A percentile compares a stretch with the other conserved stretches of the same genome.
Conservation (phyloP, 2,329 filamentous ascomycete genomes). For the Diaporthe ilicicola region DNA sequence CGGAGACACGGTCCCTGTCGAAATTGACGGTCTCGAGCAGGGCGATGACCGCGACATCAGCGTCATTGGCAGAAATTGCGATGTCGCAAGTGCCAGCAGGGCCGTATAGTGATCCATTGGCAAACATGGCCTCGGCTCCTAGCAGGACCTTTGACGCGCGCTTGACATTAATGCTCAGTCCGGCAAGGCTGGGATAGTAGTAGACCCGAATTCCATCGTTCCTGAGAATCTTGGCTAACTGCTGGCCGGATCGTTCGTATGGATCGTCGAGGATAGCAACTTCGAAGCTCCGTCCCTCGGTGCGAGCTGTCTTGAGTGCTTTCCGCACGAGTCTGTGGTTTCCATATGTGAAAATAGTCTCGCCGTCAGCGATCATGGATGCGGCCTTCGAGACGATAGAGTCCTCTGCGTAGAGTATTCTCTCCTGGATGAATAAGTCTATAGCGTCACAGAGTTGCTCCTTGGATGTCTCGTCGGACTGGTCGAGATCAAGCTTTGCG, state of each 20-base stretch:
- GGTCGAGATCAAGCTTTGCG: constrained; percentile 86
- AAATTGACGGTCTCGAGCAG: constrained; percentile 97
- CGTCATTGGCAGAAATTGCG: constrained; percentile 81
- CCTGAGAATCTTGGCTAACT: constrained; percentile 73
- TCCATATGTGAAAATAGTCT: constrained; percentile 87
- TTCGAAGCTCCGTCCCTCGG: constrained; percentile 76
- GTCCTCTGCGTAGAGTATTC: constrained; percentile 85
- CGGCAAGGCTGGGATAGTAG: constrained; percentile 81
- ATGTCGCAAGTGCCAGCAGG: constrained; percentile 87
- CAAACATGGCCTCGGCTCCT: constrained; percentile 93
- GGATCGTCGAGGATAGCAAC: constrained; percentile 85
- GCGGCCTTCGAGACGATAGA: constrained; percentile 83
- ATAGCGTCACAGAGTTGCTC: constrained; percentile 80
- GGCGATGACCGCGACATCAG: constrained; percentile 83
- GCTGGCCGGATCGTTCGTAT: constrained; percentile 59
- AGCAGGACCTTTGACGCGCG: constrained; percentile 76
- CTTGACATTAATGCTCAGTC: constrained; percentile 77
- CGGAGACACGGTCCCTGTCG: constrained; percentile 81
- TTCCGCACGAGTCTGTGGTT: constrained; percentile 87
- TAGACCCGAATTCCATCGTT: constrained; percentile 77
- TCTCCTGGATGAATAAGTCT: constrained; percentile 89
- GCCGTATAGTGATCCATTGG: constrained; percentile 90
- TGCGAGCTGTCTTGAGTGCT: constrained; percentile 77
- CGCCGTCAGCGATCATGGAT: constrained; percentile 78
- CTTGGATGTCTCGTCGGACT: constrained; percentile 84